Evolutionary conservation across 306 rosid species (phyloP).

Genomic region (Echinosophora koreensis): DNA sequence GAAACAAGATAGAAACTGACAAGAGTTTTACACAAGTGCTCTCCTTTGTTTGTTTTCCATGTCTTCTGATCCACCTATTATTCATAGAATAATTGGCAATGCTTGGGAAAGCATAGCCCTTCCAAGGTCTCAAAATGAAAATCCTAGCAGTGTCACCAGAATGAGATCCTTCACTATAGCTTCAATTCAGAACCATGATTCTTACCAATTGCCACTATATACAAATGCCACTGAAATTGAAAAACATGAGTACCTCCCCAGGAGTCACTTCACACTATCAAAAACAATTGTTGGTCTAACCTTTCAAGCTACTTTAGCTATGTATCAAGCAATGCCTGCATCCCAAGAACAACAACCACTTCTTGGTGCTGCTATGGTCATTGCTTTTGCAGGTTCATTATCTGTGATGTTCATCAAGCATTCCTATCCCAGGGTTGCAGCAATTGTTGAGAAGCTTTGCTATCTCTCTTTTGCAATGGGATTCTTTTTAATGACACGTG

Average conservation of each 20-base stretch:
- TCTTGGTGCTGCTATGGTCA: conserved; percentile 28
- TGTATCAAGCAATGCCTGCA: conserved; percentile 3
- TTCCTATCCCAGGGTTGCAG: conserved; percentile 7
- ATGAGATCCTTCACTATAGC: no score
- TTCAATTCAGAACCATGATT: no score
- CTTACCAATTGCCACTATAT: no score
- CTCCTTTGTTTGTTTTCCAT: conserved; percentile 4
- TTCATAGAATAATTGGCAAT: background rate
- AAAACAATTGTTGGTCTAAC: conserved; percentile 11
- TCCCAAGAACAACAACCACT: background rate
- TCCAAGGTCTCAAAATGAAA: no score
- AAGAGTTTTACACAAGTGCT: background rate
- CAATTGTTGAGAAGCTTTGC: conserved; percentile 7
- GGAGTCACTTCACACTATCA: background rate
- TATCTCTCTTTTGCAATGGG: background rate
- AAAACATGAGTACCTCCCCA: background rate
- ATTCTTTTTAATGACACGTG: conserved; percentile 1
- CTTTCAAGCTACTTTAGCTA: conserved; percentile 19
- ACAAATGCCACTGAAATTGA: background rate
- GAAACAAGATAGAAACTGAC: background rate
- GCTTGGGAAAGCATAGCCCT: no score
- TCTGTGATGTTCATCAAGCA: conserved; percentile 17
- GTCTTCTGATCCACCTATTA: background rate
- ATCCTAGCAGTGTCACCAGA: no score
- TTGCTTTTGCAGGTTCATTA: conserved; percentile 40